Evolutionary conservation across 345 rosid species (phyloP), one percentile per base, ranked within the genome.

Genomic region (Populus ilicifolia): DNA sequence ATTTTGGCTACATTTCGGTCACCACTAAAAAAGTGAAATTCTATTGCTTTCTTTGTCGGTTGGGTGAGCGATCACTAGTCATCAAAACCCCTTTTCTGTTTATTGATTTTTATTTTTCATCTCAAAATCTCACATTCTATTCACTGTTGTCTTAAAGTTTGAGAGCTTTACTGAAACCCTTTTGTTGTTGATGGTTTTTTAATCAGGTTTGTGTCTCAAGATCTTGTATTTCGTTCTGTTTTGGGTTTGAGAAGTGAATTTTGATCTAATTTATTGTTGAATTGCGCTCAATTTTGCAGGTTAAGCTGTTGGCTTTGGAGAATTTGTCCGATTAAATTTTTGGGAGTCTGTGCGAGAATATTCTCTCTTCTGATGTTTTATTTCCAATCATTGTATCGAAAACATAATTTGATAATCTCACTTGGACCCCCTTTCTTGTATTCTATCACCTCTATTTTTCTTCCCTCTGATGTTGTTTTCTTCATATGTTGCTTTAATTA

Each of bases 401-500:
- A 71, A 76, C 84, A 84, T 69, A n/a, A n/a, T 54, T 77, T 84
- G 74, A 85, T 80, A 82, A 82, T 86, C 63, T 80, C 87, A 36
- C 80, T 86, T 48, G 76, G 74, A 83, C 80, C 84, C 43, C 89
- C 85, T 1, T 83, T 87, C 65, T 73, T 88, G 20, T 84, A 75
- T 83, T 84, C 91, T 21, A 78, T 88, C 72, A 84, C 93, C 1
- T 85, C 85, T 61, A 80, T 84, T 84, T 89, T 88, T 79, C 86
- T 91, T 72, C 94, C 91, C 25, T 90, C 86, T 4, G 90, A 88
- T 87, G 90, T 77, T 74, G 72, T 86, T 25, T 90, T 89, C 89
- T 89, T 93, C 84, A 87, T 91, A 70, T 88, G 92, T 77, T 90
- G 92, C 84, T 83, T 93, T 78, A 88, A 94, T 79, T 91, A 92